phyloP scores from a whole-genome alignment of 2,329 filamentous ascomycete genomes.

The Aspergillus brasiliensis region DNA sequence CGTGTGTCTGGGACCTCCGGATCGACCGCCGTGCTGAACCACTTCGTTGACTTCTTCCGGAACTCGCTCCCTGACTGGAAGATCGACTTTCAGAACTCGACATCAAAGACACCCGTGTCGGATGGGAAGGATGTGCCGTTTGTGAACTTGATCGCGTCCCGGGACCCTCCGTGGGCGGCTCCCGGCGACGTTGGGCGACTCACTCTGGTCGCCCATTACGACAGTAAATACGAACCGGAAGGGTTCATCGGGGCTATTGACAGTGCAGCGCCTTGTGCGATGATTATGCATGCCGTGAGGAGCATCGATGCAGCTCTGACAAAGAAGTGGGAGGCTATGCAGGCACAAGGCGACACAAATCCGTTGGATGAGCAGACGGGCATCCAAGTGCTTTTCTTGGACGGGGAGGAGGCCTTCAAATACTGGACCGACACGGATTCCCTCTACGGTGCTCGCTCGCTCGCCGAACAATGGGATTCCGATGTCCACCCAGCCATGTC shows the following conservation, averaged over 20 bases:
- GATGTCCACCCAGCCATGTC: slow-evolving; percentile 69
- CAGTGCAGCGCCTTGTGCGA: slow-evolving; percentile 90
- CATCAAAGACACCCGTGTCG: slow-evolving; percentile 75
- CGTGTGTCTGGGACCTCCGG: slow-evolving; percentile 86
- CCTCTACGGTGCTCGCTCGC: slow-evolving; percentile 79
- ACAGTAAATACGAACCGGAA: slow-evolving; percentile 75
- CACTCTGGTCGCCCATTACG: slow-evolving; percentile 91
- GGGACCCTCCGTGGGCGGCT: slow-evolving; percentile 81
- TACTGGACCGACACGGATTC: slow-evolving; percentile 80
- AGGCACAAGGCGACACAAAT: slow-evolving; percentile 56
- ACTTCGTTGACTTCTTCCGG: slow-evolving; percentile 82
- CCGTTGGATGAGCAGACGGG: slow-evolving; percentile 74
- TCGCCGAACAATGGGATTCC: slow-evolving; percentile 80
- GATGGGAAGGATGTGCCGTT: slow-evolving; percentile 75
- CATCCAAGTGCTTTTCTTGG: slow-evolving; percentile 84
- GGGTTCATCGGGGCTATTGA: slow-evolving; percentile 95
- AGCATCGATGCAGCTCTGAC: slow-evolving; percentile 79
- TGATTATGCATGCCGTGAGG: slow-evolving; percentile 83
- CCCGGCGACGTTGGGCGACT: slow-evolving; percentile 76
- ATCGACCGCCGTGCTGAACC: slow-evolving; percentile 69
- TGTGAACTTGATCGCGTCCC: slow-evolving; percentile 78
- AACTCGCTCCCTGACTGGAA: slow-evolving; percentile 75
- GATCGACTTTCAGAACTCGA: slow-evolving; percentile 86
- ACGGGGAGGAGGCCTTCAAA: slow-evolving; percentile 91
- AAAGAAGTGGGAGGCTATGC: slow-evolving; percentile 77